A percentile compares a stretch with the other conserved stretches of the same genome.
phyloP scores from a whole-genome alignment of 1,284 basidiomycete genomes.

The Coniophora puteana region DNA sequence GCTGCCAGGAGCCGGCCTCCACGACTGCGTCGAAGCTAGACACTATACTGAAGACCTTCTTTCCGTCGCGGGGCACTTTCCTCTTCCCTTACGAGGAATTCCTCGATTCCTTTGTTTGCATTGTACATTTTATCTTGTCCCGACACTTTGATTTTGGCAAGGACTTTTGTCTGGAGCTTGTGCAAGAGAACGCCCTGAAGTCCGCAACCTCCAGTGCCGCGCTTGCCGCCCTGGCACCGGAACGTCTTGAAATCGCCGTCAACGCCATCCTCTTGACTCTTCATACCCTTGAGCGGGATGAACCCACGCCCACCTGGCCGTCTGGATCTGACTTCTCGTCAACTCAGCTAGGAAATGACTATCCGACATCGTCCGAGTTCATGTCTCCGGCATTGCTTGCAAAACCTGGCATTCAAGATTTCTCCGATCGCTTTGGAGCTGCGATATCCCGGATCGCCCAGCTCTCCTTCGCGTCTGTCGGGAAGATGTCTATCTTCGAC shows the following conservation, averaged over 20 bases:
- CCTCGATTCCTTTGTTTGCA: conserved; percentile 74
- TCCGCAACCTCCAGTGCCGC: conserved; percentile 40
- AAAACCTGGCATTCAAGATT: conserved; percentile 74
- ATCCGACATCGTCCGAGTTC: conserved; percentile 65
- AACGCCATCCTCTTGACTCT: conserved; percentile 79
- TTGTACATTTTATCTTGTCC: conserved; percentile 81
- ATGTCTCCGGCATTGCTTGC: conserved; percentile 49
- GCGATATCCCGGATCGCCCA: conserved; percentile 62
- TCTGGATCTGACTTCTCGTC: conserved; percentile 65
- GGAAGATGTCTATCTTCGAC: conserved; percentile 80
- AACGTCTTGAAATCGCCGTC: conserved; percentile 73
- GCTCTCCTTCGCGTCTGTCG: conserved; percentile 66
- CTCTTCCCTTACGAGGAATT: conserved; percentile 75
- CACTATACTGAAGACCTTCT: conserved; percentile 72
- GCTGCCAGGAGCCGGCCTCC: conserved; percentile 83
- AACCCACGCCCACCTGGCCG: conserved; percentile 72
- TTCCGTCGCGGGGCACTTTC: conserved; percentile 65
- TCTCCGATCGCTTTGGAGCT: conserved; percentile 65
- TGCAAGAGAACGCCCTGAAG: conserved; percentile 61
- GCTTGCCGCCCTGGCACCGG: conserved; percentile 53
- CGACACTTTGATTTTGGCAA: conserved; percentile 86
- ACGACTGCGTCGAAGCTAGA: conserved; percentile 81
- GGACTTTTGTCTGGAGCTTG: conserved; percentile 77
- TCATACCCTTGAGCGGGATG: conserved; percentile 69
- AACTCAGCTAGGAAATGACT: conserved; percentile 61